A percentile compares a stretch with the other conserved stretches of the same genome.
phyloP scores from a whole-genome alignment of 441 rosid species.

The Gossypium schwendimanii region DNA sequence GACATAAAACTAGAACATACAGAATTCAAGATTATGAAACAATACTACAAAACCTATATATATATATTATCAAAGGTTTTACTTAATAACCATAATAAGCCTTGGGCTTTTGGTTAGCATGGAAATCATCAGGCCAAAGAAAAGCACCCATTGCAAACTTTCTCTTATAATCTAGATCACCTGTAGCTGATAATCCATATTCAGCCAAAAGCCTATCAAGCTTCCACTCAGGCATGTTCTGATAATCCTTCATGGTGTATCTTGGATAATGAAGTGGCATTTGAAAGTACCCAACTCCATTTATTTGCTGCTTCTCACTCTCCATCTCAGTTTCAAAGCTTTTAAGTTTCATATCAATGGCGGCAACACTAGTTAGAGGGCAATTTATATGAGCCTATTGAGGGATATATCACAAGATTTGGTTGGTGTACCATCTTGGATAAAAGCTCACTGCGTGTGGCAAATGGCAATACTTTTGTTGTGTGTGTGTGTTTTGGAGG shows the following conservation, averaged over 20 bases:
- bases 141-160: slow-evolving; percentile 43
- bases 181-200: slow-evolving; percentile 29
- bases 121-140: slow-evolving; percentile 28
- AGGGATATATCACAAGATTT: slow-evolving; percentile 8
- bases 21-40: neutral
- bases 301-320: slow-evolving; percentile 7
- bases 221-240: slow-evolving; percentile 41
- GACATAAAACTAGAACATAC: neutral
- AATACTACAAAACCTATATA: neutral
- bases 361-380: neutral
- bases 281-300: slow-evolving; percentile 23
- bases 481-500: neutral
- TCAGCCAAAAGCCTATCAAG: slow-evolving; percentile 38
- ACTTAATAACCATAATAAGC: neutral
- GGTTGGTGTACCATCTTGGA: slow-evolving; percentile 9
- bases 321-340: slow-evolving; percentile 11
- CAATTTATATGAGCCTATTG: neutral
- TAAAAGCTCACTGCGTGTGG: neutral
- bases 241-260: slow-evolving; percentile 34
- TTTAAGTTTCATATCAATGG: neutral
- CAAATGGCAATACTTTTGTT: neutral
- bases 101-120: neutral
- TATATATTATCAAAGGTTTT: neutral
- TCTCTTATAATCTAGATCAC: slow-evolving; percentile 36
- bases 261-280: slow-evolving; percentile 51